Conservation (phyloP, 257 asterid genomes). For the Paulownia fortunei region DNA sequence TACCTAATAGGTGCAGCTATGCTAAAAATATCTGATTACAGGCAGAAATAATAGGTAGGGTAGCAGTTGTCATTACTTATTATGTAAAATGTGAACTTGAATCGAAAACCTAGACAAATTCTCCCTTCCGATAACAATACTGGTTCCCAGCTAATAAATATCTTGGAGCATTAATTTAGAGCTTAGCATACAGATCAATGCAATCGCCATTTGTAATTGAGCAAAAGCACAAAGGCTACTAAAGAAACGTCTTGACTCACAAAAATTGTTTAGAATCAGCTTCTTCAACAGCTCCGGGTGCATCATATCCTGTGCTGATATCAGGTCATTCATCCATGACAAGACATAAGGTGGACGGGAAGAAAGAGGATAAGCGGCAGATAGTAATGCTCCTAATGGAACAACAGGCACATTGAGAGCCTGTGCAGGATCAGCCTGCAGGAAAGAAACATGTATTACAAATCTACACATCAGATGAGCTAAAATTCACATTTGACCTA, state of each 20-base stretch:
- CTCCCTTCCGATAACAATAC: neutral
- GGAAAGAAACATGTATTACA: constrained; percentile 19
- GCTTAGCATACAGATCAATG: constrained; percentile 21
- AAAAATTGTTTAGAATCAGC: constrained; percentile 85
- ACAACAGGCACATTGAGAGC: constrained; percentile 94
- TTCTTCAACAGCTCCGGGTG: constrained; percentile 91
- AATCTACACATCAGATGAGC: constrained; percentile 3
- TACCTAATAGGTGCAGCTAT: neutral
- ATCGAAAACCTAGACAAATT: neutral
- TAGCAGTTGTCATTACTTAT: neutral
- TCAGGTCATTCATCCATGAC: constrained; percentile 87
- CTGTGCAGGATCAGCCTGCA: constrained; percentile 98
- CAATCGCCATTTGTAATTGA: neutral
- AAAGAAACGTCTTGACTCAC: constrained; percentile 53
- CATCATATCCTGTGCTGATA: constrained; percentile 98
- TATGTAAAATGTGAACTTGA: neutral
- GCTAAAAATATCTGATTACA: neutral
- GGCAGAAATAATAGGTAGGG: neutral
- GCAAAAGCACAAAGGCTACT: neutral
- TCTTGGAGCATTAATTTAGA: neutral
- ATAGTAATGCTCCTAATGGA: constrained; percentile 89
- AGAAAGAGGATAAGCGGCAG: constrained; percentile 94
- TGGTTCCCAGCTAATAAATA: neutral
- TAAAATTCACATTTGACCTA: constrained; percentile 26
- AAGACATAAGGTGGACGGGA: constrained; percentile 90